phyloP scores from a whole-genome alignment of 2,329 filamentous ascomycete species.

The Harringtonia lauricola region DNA sequence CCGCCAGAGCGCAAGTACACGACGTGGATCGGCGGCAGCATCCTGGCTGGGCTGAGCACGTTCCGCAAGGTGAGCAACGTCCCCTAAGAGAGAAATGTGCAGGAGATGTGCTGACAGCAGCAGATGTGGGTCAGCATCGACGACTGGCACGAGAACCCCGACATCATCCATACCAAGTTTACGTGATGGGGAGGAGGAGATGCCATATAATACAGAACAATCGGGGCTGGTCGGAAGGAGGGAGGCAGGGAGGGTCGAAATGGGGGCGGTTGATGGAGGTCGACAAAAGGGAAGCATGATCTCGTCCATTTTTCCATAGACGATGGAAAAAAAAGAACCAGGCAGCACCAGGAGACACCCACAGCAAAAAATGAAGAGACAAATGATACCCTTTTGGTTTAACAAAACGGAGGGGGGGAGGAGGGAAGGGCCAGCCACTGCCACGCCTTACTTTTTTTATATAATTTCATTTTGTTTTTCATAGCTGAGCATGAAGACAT shows the following conservation, averaged over 20 bases:
- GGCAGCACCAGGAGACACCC: background rate
- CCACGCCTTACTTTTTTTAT: background rate
- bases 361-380: background rate
- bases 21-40: slow-evolving; percentile 98
- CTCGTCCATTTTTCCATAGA: too few relatives aligned
- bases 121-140: slow-evolving; percentile 99
- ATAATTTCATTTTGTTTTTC: background rate
- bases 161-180: slow-evolving; percentile 98
- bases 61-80: slow-evolving; percentile 95
- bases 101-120: too few relatives aligned
- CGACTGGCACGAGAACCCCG: slow-evolving; percentile 99
- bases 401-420: slow-evolving; percentile 7
- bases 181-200: slow-evolving; percentile 39
- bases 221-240: too few relatives aligned
- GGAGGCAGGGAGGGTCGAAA: too few relatives aligned
- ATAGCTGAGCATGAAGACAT: background rate
- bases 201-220: background rate
- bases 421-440: background rate
- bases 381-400: slow-evolving; percentile 14
- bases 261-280: background rate
- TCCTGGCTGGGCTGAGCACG: slow-evolving; percentile 89
- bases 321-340: background rate
- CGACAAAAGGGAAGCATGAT: background rate
- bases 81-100: too few relatives aligned
- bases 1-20: slow-evolving; percentile 97